Conservation (phyloP, 208 protist genomes). For the Leishmania braziliensis region DNA sequence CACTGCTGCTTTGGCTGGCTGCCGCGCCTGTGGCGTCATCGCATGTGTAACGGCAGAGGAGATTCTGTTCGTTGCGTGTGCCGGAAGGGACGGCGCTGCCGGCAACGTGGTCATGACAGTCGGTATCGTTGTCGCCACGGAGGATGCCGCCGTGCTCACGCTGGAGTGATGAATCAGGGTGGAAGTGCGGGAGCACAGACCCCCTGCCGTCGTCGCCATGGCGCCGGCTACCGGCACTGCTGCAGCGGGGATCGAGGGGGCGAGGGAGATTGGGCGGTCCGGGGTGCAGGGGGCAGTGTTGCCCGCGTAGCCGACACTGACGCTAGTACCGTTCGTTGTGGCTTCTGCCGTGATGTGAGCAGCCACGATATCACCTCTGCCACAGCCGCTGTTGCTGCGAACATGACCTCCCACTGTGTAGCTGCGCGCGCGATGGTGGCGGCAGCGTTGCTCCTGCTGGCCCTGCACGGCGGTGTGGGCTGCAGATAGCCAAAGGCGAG, state of each 20-base stretch:
- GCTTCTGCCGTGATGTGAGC: constrained; percentile 3
- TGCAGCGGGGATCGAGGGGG: neutral
- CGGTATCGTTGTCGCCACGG: neutral
- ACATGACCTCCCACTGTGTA: constrained; percentile 13
- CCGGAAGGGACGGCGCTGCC: neutral
- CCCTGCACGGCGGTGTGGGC: neutral
- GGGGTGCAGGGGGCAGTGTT: constrained; percentile 7
- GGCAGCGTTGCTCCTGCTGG: neutral
- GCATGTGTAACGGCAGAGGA: neutral
- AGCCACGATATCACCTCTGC: neutral
- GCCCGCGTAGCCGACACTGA: neutral
- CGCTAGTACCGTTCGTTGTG: neutral
- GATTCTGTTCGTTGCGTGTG: neutral
- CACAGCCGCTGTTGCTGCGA: constrained; percentile 3
- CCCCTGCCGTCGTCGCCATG: neutral
- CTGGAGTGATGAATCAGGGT: neutral
- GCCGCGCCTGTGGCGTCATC: neutral
- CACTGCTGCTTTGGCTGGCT: neutral
- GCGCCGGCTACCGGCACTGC: neutral
- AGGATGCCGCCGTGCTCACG: neutral
- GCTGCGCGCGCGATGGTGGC: constrained; percentile 16
- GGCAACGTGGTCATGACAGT: neutral
- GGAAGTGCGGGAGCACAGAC: neutral
- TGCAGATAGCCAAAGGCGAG: neutral
- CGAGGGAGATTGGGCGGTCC: constrained; percentile 3